phyloP scores from a whole-genome alignment of 805 yeast genomes.

The Wickerhamiella bombiphila region DNA sequence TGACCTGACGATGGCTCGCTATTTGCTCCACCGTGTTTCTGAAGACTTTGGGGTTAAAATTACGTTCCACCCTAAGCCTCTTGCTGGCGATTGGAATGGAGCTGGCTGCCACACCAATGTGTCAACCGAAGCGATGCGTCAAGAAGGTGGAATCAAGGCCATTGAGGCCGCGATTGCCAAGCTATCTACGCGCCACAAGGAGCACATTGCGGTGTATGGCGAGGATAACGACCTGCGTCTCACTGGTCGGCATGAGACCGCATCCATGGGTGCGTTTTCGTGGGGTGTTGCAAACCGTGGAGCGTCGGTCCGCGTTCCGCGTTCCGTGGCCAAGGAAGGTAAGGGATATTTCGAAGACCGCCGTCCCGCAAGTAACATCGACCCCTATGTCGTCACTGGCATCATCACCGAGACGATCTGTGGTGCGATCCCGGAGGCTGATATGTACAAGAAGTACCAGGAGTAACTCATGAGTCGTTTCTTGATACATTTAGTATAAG shows the following conservation, averaged over 20 bases:
- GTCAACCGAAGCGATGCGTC: slow-evolving; percentile 82
- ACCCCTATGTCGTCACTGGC: slow-evolving; percentile 97
- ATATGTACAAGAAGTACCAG: slow-evolving; percentile 36
- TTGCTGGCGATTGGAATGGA: slow-evolving; percentile 99
- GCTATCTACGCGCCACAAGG: slow-evolving; percentile 89
- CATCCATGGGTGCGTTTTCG: slow-evolving; percentile 78
- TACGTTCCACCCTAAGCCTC: slow-evolving; percentile 98
- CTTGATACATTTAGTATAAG: slow-evolving; percentile 1
- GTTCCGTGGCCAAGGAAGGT: slow-evolving; percentile 96
- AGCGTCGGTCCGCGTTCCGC: slow-evolving; percentile 96
- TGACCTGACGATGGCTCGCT: slow-evolving; percentile 92
- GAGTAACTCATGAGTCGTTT: slow-evolving; percentile 1
- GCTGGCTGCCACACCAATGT: slow-evolving; percentile 99
- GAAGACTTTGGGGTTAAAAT: slow-evolving; percentile 98
- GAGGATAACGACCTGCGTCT: slow-evolving; percentile 88
- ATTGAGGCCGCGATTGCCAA: slow-evolving; percentile 88
- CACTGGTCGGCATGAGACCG: slow-evolving; percentile 98
- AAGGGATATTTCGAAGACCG: slow-evolving; percentile 98
- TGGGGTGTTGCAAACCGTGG: slow-evolving; percentile 99
- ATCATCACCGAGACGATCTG: slow-evolving; percentile 93
- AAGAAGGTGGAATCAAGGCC: slow-evolving; percentile 87
- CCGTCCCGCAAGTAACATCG: slow-evolving; percentile 99
- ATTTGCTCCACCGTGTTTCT: slow-evolving; percentile 82
- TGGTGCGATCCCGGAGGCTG: slow-evolving; percentile 89
- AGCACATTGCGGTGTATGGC: slow-evolving; percentile 92